Base-by-base conservation (phyloP, 2,329 filamentous ascomycete species). In the Colletotrichum sublineola region DNA sequence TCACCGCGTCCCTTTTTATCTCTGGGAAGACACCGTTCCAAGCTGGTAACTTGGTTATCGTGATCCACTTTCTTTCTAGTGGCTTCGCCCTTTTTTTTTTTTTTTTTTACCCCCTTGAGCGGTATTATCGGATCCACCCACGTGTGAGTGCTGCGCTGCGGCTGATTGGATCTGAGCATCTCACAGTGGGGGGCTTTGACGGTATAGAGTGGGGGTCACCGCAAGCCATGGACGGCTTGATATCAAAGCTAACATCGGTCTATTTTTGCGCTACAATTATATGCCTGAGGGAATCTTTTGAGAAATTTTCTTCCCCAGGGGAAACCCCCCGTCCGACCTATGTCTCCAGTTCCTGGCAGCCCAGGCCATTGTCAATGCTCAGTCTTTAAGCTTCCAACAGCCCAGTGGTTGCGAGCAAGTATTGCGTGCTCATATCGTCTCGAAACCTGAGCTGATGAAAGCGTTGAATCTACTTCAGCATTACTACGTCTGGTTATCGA, bases 41-140 rank as follows among this genome's bases (percentile, higher is more conserved):
- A 61, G 15, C 55, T 56, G 63, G 60, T 65, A 60, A 72, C 61
- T 70, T 46, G 60, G 48, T 61, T 48, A 31, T 70, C 33, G 55
- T 65, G 67, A n/a, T 69, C 70, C 67, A 73, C 70, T 73, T 72
- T 50, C 52, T 55, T 64, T 36, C 48, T 73, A 36, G 46, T 29
- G 46, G 48, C 18, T 56, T 58, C 15, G 14, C 14, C 40, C 5
- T 44, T 55, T 14, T 20, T 71, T 62, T 62, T 56, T 50, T 5
- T 2, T 20, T 3, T 66, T 65, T 64, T 50, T 14, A 15, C 6
- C 6, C 3, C 15, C 44, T 46, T 63, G 67, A 67, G 57, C 56
- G 57, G 63, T 71, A 67, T 67, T 73, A 67, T 67, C 57, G 68
- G 74, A 58, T 63, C 74, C 74, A 75, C 74, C 74, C 74, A 74